Base-by-base conservation (phyloP, 2,329 filamentous ascomycete genomes). In the Aurifilum marmelostoma region DNA sequence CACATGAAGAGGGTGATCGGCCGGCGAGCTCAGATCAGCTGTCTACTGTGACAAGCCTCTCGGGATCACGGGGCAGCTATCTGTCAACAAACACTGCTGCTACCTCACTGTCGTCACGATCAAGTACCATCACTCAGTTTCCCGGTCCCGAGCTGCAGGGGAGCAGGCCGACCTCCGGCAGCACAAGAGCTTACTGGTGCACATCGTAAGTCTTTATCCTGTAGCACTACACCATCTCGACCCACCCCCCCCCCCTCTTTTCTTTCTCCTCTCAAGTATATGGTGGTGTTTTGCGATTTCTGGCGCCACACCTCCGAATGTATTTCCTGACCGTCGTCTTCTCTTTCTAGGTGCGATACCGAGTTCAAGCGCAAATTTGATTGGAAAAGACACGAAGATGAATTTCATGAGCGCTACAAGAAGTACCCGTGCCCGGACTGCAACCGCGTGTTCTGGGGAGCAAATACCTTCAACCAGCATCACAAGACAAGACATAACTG, bases 381-480 rank as follows among this genome's bases (percentile, higher is more conserved):
- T 76, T 91, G 87, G 89, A 90, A 90, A 77, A 84, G 87, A 41
- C 89, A 91, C 77, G 88, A 91, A 76, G 88, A 90, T 73, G 88
- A 90, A 77, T 90, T 90, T 74, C 88, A 91, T 77, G 88, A 91
- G 80, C 87, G 89, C 67, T 87, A 87, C 81, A 86, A 88, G 72
- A 90, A 89, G 75, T 91, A 89, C 76, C 87, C 88, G 16, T 91
- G 88, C 74, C 88, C 88, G 7, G 88, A 89, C 72, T 91, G 89
- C 79, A 89, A 90, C 77, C 87, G 89, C 74, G 88, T 87, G 75
- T 90, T 91, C 77, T 89, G 88, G 83, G 88, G 88, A 12, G 87
- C 88, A 73, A 90, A 90, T 76, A 88, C 87, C 5, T 90, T 91
- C 77, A 89, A 89, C 73, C 88, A 90, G 88, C 87, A 89, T 70